Evolutionary conservation across 768 basidiomycete genomes (phyloP), one percentile per base, ranked within the genome.

Genomic region (Pholiota molesta): DNA sequence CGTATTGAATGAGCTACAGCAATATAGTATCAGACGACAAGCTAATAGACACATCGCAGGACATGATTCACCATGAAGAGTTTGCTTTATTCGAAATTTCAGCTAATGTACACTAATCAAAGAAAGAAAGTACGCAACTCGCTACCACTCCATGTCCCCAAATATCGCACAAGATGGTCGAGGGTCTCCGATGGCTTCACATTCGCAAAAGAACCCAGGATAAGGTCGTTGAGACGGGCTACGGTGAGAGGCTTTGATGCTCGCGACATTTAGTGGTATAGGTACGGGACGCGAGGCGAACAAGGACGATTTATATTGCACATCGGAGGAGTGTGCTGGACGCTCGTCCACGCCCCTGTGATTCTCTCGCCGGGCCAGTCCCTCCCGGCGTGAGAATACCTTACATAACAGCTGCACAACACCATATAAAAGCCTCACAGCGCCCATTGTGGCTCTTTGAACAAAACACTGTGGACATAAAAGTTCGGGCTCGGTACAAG

Each of bases 401-500:
- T 84, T 79, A 83, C 69, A 60, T 81, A 81, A 78, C n/a, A 17
- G 61, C 61, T 75, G 65, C 74, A 72, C 66, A 75, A 66, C 42
- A 59, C 54, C 26, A 14, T 71, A 69, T 72, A 72, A 57, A 72
- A 67, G 7, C 33, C 28, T 42, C 19, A 33, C 49, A 40, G 17
- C 45, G 54, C 31, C 33, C 61, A 60, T 62, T 60, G 33, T 60
- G 69, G 68, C 70, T 65, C 69, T 72, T 71, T 56, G 86, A 91
- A 91, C 88, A 89, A 90, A 86, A 78, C 78, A 71, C 63, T 83
- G 91, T 83, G 87, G 91, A 94, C 92, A 86, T 73, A 85, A 91
- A 91, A 94, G 92, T 94, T 94, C 92, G 92, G 90, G 85, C 92
- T 83, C 73, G 91, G 89, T 77, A 73, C 77, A 81, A 89, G 86